A percentile compares a stretch with the other conserved stretches of the same genome.
phyloP scores from a whole-genome alignment of 305 asterid genomes.

The Fraxinus paxiana region DNA sequence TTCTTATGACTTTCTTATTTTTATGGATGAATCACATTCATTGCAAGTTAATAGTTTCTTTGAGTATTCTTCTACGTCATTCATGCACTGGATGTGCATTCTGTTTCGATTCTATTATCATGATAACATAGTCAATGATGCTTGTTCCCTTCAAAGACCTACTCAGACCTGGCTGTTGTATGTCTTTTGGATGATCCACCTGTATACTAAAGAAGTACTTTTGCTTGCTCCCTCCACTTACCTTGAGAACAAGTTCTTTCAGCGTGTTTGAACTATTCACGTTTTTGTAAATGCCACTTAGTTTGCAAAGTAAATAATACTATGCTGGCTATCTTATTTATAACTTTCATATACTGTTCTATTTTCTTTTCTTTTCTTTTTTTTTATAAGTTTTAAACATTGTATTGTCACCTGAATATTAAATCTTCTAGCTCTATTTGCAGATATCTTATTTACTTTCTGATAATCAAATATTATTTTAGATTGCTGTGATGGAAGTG shows the following conservation, averaged over 20 bases:
- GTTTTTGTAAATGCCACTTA: not conserved
- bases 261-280: not conserved
- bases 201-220: not conserved
- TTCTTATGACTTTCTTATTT: constrained; percentile 10
- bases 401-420: constrained; percentile 3
- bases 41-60: not conserved
- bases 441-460: constrained; percentile 3
- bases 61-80: not conserved
- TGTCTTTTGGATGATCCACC: not conserved
- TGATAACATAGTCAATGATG: not conserved
- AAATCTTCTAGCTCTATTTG: not conserved
- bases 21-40: not conserved
- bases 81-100: not conserved
- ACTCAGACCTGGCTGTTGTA: not conserved
- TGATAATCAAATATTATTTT: constrained; percentile 14
- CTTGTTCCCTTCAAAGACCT: not conserved
- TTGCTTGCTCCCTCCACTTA: not conserved
- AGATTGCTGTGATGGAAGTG: constrained; percentile 99
- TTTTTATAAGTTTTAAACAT: not conserved
- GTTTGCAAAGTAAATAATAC: not conserved
- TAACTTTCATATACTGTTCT: not conserved
- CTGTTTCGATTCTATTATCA: not conserved
- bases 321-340: not conserved
- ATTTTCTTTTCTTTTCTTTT: not conserved
- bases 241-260: not conserved